A percentile compares a stretch with the other conserved stretches of the same genome.
Evolutionary conservation across 352 stramenopile species (phyloP).

Genomic region (Globisporangium megalacanthum): DNA sequence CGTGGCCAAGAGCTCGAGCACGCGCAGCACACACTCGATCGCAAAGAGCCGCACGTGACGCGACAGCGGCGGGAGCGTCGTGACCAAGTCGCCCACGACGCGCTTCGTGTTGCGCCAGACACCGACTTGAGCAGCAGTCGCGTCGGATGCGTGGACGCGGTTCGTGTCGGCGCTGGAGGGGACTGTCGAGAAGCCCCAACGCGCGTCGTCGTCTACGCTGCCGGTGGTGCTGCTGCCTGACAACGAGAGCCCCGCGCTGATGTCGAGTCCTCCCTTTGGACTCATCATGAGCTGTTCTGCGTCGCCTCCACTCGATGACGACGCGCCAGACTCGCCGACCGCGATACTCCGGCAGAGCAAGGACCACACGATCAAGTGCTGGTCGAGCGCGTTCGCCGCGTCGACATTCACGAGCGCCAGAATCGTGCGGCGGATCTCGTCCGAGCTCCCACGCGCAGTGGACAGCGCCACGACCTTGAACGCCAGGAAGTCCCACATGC

Average conservation of each 20-base stretch:
- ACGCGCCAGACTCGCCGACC: constrained; percentile 62
- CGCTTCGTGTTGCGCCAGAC: constrained; percentile 70
- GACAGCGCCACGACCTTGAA: constrained; percentile 27
- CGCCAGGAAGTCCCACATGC: constrained; percentile 60
- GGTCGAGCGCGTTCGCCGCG: constrained; percentile 30
- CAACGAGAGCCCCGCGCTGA: constrained; percentile 6
- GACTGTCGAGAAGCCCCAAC: constrained; percentile 2
- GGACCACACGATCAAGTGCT: constrained; percentile 64
- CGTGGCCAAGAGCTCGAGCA: constrained; percentile 57
- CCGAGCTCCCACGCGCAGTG: constrained; percentile 29
- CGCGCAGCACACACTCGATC: constrained; percentile 65
- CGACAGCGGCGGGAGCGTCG: constrained; percentile 57
- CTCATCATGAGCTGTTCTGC: constrained; percentile 64
- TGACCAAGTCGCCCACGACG: constrained; percentile 51
- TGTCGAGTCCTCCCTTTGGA: constrained; percentile 42
- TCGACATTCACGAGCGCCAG: constrained; percentile 68
- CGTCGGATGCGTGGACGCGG: constrained; percentile 27
- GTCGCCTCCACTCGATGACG: constrained; percentile 15
- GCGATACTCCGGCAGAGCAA: constrained; percentile 75
- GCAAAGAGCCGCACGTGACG: constrained; percentile 76
- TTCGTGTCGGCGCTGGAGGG: constrained; percentile 14
- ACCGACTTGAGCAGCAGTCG: constrained; percentile 51
- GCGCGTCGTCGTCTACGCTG: constrained; percentile 1
- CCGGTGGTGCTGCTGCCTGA: neutral
- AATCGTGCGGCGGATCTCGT: constrained; percentile 50